phyloP scores from a whole-genome alignment of 345 rosid genomes.

The Clausena lansium region DNA sequence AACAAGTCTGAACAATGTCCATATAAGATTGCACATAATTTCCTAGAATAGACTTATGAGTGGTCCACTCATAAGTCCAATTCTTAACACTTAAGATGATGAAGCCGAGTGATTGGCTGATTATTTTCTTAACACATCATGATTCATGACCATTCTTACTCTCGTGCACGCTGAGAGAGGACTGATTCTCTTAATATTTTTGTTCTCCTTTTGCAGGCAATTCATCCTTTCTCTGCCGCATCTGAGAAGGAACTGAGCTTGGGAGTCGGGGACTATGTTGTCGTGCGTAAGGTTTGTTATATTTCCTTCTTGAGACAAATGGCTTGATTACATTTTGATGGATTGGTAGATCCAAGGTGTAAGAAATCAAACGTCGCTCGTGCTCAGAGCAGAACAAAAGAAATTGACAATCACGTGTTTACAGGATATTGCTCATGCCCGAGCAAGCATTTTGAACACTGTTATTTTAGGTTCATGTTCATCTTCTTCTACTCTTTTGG shows the following conservation, averaged over 20 bases:
- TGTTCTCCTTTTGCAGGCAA: constrained; percentile 48
- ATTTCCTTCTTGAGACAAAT: constrained; percentile 7
- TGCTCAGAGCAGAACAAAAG: neutral
- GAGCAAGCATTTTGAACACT: neutral
- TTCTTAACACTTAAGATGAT: neutral
- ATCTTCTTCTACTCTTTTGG: neutral
- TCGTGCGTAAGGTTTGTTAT: constrained; percentile 74
- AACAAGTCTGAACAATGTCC: neutral
- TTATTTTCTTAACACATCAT: no score
- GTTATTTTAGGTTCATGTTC: no score
- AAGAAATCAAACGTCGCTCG: neutral
- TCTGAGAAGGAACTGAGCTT: constrained; percentile 92
- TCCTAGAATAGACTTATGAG: neutral
- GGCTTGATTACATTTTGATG: constrained; percentile 3
- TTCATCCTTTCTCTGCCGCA: constrained; percentile 64
- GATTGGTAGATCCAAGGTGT: constrained; percentile 3
- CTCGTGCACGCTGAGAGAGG: neutral
- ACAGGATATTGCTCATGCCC: neutral
- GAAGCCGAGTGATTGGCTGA: neutral
- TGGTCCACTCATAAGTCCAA: neutral
- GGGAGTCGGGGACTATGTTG: constrained; percentile 78
- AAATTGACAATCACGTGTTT: neutral
- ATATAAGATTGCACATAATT: neutral
- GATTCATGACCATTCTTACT: neutral
- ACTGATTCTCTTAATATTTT: constrained; percentile 9